Conservation (phyloP, 257 asterid species). For the Solanum paucissectum region DNA sequence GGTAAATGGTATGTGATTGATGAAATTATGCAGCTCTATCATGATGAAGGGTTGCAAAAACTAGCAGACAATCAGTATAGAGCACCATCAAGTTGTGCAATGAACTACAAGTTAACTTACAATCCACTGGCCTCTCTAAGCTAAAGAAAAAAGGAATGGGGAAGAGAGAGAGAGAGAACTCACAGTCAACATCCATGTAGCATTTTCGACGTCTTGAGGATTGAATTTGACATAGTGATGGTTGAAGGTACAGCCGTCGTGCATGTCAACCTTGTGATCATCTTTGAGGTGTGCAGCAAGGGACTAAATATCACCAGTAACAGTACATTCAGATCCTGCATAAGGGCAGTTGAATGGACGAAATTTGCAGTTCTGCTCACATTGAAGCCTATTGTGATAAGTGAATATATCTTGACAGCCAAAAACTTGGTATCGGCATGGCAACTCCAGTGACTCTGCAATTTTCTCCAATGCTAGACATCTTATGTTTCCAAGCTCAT, state of each 20-base stretch:
- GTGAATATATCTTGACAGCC: slow-evolving; percentile 30
- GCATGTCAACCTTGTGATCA: slow-evolving; percentile 37
- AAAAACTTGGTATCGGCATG: slow-evolving; percentile 18
- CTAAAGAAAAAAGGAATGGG: not conserved
- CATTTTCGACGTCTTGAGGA: slow-evolving; percentile 28
- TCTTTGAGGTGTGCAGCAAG: slow-evolving; percentile 25
- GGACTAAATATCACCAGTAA: slow-evolving; percentile 17
- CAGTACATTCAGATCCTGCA: slow-evolving; percentile 27
- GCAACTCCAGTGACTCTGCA: slow-evolving; percentile 28
- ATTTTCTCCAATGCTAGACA: slow-evolving; percentile 36
- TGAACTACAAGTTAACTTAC: not conserved
- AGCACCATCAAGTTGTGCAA: not conserved
- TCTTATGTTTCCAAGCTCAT: slow-evolving; percentile 37
- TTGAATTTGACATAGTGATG: slow-evolving; percentile 31
- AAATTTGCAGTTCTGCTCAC: slow-evolving; percentile 25
- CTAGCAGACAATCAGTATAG: not conserved
- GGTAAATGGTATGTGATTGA: not conserved
- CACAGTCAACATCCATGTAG: slow-evolving; percentile 37
- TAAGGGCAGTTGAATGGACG: slow-evolving; percentile 31
- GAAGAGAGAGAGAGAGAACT: not conserved
- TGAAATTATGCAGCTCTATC: not conserved
- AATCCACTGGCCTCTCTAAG: not conserved
- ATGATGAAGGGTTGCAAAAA: not conserved
- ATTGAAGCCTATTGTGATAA: slow-evolving; percentile 20
- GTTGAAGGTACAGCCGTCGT: slow-evolving; percentile 26